Evolutionary conservation across 1,139 yeast genomes (phyloP).

Genomic region (Scheffersomyces segobiensis): DNA sequence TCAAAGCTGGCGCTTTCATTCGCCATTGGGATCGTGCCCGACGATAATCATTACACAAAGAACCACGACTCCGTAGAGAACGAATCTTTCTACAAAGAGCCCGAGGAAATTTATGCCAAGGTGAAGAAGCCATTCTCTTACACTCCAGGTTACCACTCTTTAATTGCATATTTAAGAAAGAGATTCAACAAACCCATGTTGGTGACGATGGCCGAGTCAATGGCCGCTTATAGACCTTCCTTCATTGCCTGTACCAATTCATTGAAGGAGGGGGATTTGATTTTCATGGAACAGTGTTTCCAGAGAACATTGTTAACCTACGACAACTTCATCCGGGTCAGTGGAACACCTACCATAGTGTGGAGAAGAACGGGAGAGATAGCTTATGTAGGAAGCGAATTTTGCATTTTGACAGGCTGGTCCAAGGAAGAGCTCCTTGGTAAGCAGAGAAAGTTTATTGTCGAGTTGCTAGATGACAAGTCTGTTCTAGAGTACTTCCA

Average conservation of each 20-base stretch:
- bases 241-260: constrained; percentile 92
- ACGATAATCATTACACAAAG: constrained; percentile 29
- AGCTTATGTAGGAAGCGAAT: constrained; percentile 91
- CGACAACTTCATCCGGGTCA: constrained; percentile 76
- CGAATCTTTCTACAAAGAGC: constrained; percentile 50
- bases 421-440: constrained; percentile 62
- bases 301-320: constrained; percentile 89
- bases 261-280: constrained; percentile 83
- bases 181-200: constrained; percentile 72
- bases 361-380: constrained; percentile 97
- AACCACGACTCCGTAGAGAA: constrained; percentile 18
- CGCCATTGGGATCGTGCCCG: constrained; percentile 51
- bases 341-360: constrained; percentile 92
- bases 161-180: constrained; percentile 69
- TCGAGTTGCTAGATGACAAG: constrained; percentile 85
- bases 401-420: constrained; percentile 91
- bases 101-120: constrained; percentile 77
- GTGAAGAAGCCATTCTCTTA: constrained; percentile 79
- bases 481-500: constrained; percentile 88
- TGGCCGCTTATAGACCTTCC: constrained; percentile 88
- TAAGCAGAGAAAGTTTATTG: constrained; percentile 69
- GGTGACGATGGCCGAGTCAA: constrained; percentile 80
- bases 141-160: constrained; percentile 85
- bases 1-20: constrained; percentile 52
- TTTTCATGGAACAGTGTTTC: constrained; percentile 95